Evolutionary conservation across 2,329 filamentous ascomycete species (phyloP).

Genomic region (Pochonia chlamydosporia): DNA sequence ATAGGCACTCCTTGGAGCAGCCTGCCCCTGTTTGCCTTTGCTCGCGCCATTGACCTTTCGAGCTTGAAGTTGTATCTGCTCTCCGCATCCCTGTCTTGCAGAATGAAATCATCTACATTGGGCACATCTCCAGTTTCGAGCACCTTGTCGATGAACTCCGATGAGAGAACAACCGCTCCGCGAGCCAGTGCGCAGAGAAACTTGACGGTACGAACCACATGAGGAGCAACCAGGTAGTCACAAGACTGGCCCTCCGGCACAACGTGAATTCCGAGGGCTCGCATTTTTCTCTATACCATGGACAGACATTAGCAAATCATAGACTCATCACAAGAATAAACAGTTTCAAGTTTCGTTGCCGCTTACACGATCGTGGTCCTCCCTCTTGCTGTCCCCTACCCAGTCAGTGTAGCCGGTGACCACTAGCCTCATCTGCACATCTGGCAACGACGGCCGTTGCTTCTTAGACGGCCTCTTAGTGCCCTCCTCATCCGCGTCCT

Average conservation of each 20-base stretch:
- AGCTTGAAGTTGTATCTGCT: conserved; percentile 65
- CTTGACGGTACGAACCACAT: conserved; percentile 84
- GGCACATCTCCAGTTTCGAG: conserved; percentile 63
- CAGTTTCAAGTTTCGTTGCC: not conserved
- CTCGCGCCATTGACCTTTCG: conserved; percentile 60
- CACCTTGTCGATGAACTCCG: conserved; percentile 71
- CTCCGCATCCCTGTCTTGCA: conserved; percentile 71
- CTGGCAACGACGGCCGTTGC: conserved; percentile 51
- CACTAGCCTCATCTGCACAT: conserved; percentile 68
- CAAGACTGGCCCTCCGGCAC: conserved; percentile 70
- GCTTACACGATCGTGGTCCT: conserved; percentile 75
- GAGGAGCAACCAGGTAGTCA: conserved; percentile 82
- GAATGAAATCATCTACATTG: conserved; percentile 56
- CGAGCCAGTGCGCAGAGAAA: conserved; percentile 84
- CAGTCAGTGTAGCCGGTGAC: conserved; percentile 82
- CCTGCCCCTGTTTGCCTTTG: conserved; percentile 68
- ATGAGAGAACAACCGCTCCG: conserved; percentile 71
- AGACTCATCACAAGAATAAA: not conserved
- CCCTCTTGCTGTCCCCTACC: conserved; percentile 65
- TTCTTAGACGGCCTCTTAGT: conserved; percentile 54
- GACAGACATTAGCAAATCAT: conserved; percentile 13
- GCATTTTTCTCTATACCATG: conserved; percentile 62
- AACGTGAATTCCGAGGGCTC: conserved; percentile 75
- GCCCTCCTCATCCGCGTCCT: conserved; percentile 34
- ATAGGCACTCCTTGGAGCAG: conserved; percentile 72